Evolutionary conservation across 2,329 filamentous ascomycete genomes (phyloP), one percentile per base, ranked within the genome.

Genomic region (Penicillium hordei): DNA sequence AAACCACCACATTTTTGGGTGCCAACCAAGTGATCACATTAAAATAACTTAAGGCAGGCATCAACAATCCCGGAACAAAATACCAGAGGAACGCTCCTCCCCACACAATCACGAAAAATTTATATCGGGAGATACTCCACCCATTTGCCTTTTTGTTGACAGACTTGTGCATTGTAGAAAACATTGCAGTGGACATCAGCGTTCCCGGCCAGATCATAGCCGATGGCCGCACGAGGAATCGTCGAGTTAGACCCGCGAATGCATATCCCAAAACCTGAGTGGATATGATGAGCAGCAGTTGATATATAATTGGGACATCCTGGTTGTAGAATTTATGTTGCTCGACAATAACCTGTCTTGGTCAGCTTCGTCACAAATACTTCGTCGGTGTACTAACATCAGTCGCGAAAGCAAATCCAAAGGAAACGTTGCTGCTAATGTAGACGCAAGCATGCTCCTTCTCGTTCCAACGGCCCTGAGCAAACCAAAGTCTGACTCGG

Each of bases 191-290:
- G 21, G 91, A 93, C 82, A 93, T 92, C 49, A 96, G 79, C 0
- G 91, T 95, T 23, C 89, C 89, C 1, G 91, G 91, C 91, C 91
- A 96, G 48, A 96, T 91, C 89, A 96, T 95, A 58, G 90, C 90
- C 60, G 89, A 90, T 0, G 91, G 91, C 27, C 90, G 86, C 29
- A 96, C 91, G 5, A 96, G 81, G 71, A 92, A 94, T 49, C 89
- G 85, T 57, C 91, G 82, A 2, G 90, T 90, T 43, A 96, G 80
- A 2, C 91, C 91, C 49, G 91, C 91, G 71, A 96, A 91, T 3
- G 91, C 87, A 72, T 95, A 95, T 15, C 91, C 91, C 34, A 95
- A 78, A 29, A 94, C 90, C 71, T 96, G 91, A 0, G 91, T 94
- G 3, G 91, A 94, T 17, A 96, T 81, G 0, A 89, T 94, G 42